Evolutionary conservation across 495 filamentous ascomycete genomes (phyloP), one percentile per base, ranked within the genome.

Genomic region (Cercophora newfieldiana): DNA sequence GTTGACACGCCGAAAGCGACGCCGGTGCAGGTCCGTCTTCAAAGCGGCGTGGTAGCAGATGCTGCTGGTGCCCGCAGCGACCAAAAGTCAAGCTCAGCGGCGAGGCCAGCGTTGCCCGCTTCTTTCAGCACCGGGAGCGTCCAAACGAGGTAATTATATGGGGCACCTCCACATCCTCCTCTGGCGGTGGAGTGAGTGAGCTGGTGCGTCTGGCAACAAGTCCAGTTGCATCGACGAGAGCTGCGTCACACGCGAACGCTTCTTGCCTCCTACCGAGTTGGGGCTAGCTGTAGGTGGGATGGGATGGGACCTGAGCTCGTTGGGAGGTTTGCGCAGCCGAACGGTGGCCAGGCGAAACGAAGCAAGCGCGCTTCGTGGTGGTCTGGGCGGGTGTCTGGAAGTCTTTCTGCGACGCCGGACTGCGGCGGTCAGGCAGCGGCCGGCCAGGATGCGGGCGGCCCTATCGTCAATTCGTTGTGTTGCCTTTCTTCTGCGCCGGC

Each of bases 361-460:
- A 44, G 63, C 22, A 29, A 31, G 54, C 33, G 25, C 37, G n/a
- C n/a, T n/a, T n/a, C n/a, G n/a, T n/a, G n/a, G 37, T 44, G 18
- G 37, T 44, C 37, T 44, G 30, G n/a, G n/a, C 30, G 18, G 24
- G 37, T 37, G 63, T 48, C 37, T 58, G 50, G 25, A 37, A 18
- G n/a, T n/a, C n/a, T n/a, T n/a, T 24, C 33, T 18, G 29, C 14
- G 26, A 26, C 4, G 47, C 30, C 28, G 30, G 21, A 29, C 29
- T 31, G n/a, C 19, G 49, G 25, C 37, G 44, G 53, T 18, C 53
- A 55, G 54, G 31, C 63, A 49, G 63, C n/a, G 33, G 33, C 24
- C 33, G 33, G 63, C 63, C 37, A 37, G 37, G 30, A 58, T 53
- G 48, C 57, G 30, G 25, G 37, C 37, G 37, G 37, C 37, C 37